phyloP scores from a whole-genome alignment of 805 yeast species.

The Clavispora fructus region DNA sequence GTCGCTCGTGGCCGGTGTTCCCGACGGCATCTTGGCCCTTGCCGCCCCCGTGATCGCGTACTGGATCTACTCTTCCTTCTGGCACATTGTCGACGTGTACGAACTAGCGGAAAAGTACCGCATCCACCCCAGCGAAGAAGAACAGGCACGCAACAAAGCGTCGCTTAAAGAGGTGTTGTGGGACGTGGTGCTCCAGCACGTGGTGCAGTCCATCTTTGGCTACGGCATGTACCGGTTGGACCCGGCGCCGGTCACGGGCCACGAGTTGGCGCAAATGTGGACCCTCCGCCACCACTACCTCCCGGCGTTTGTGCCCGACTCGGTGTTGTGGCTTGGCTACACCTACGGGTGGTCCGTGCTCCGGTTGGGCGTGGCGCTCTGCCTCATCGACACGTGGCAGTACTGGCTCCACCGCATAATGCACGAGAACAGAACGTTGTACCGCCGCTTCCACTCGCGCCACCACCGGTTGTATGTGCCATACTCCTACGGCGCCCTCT shows the following conservation, averaged over 20 bases:
- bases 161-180: constrained; percentile 60
- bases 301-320: constrained; percentile 43
- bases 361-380: constrained; percentile 59
- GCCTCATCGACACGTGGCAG: constrained; percentile 92
- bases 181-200: constrained; percentile 83
- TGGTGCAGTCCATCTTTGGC: constrained; percentile 76
- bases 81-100: constrained; percentile 68
- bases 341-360: constrained; percentile 57
- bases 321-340: constrained; percentile 47
- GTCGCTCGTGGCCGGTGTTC: constrained; percentile 51
- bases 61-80: constrained; percentile 73
- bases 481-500: constrained; percentile 93
- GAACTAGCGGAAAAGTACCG: constrained; percentile 78
- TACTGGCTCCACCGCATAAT: constrained; percentile 81
- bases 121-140: constrained; percentile 90
- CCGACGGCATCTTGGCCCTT: constrained; percentile 71
- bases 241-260: constrained; percentile 47
- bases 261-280: constrained; percentile 47
- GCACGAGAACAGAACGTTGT: constrained; percentile 77
- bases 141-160: constrained; percentile 69
- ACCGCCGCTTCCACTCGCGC: constrained; percentile 82
- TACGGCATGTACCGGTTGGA: constrained; percentile 51
- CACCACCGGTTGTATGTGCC: constrained; percentile 95
- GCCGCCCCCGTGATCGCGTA: constrained; percentile 75
- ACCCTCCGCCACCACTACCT: constrained; percentile 31